Conservation (phyloP, 768 basidiomycete species). For the Termitomyces sp. region DNA sequence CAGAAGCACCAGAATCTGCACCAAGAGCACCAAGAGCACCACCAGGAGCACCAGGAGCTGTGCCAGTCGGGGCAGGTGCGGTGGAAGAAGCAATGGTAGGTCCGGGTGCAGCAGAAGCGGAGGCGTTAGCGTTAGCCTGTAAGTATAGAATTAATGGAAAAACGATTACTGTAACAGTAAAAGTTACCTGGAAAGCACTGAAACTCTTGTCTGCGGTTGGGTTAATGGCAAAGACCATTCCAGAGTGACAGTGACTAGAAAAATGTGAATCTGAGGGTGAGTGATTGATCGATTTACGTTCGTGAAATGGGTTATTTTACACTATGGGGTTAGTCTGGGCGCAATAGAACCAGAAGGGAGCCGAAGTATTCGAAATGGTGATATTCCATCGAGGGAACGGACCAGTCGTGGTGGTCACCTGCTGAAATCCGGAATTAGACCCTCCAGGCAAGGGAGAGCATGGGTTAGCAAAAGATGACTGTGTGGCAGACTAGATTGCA, state of each 20-base stretch:
- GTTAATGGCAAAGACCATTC: slow-evolving; percentile 63
- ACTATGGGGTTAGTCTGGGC: slow-evolving; percentile 31
- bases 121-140: slow-evolving; percentile 11
- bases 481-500: slow-evolving; percentile 43
- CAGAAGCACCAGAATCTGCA: not conserved
- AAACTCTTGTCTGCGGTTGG: slow-evolving; percentile 41
- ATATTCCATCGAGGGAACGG: slow-evolving; percentile 13
- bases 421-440: slow-evolving; percentile 48
- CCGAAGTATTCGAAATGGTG: slow-evolving; percentile 36
- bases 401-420: slow-evolving; percentile 20
- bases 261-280: not conserved
- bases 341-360: slow-evolving; percentile 61
- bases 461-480: slow-evolving; percentile 53
- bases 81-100: too few relatives aligned
- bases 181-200: slow-evolving; percentile 37
- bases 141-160: not conserved
- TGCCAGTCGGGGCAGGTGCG: too few relatives aligned
- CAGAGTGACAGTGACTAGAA: slow-evolving; percentile 43
- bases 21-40: not conserved
- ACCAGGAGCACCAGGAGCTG: not conserved
- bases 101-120: not conserved
- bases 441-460: slow-evolving; percentile 37
- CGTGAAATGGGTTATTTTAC: slow-evolving; percentile 11
- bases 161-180: not conserved
- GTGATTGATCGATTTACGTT: not conserved